phyloP scores from a whole-genome alignment of 1,139 yeast genomes.

The Hansenula lynferdii region DNA sequence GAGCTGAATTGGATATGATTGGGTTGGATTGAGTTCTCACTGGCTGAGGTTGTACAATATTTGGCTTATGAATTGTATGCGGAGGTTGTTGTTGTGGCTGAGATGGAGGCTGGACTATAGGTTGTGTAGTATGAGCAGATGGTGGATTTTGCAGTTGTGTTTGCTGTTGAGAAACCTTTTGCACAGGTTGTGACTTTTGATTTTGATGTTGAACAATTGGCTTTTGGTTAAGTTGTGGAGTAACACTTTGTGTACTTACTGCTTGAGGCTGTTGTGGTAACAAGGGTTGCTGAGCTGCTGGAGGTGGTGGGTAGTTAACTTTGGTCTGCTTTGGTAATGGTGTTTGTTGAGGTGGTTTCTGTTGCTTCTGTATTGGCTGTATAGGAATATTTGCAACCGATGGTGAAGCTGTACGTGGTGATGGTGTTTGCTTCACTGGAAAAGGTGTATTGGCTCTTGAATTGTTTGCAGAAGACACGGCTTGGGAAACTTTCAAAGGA shows the following conservation, averaged over 20 bases:
- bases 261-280: not conserved
- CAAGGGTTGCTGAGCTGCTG: not conserved
- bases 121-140: not conserved
- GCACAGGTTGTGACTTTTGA: no score
- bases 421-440: not conserved
- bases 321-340: not conserved
- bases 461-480: constrained; percentile 8
- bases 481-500: constrained; percentile 27
- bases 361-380: not conserved
- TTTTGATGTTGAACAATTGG: no score
- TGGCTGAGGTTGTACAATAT: not conserved
- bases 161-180: constrained; percentile 1
- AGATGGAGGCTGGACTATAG: not conserved
- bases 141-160: not conserved
- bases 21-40: not conserved
- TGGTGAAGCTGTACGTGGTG: constrained; percentile 1
- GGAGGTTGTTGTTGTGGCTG: not conserved
- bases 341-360: not conserved
- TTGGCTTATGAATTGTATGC: not conserved
- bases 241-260: no score
- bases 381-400: constrained; percentile 1
- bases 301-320: not conserved
- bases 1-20: not conserved
- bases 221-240: not conserved
- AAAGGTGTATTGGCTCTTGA: constrained; percentile 3